Conservation (phyloP, 108 stramenopile genomes). For the Nitzschia palea region DNA sequence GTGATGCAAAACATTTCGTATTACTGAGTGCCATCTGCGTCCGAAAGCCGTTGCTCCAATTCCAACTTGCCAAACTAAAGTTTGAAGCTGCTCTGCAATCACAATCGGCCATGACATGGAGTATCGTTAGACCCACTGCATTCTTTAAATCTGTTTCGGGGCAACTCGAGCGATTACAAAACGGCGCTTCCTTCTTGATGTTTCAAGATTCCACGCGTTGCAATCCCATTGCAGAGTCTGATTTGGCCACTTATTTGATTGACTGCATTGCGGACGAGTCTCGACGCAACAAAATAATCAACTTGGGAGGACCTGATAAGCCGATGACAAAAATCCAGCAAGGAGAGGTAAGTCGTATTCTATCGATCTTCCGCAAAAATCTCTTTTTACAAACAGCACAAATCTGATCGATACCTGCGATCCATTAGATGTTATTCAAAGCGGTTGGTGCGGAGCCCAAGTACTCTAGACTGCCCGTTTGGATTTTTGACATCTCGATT, state of each 20-base stretch:
- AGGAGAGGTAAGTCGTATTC: slow-evolving; percentile 49
- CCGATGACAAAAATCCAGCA: slow-evolving; percentile 91
- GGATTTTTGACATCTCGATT: slow-evolving; percentile 93
- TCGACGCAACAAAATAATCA: slow-evolving; percentile 65
- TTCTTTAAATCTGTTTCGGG: slow-evolving; percentile 97
- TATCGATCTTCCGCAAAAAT: background rate
- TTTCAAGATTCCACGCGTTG: slow-evolving; percentile 94
- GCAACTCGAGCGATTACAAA: slow-evolving; percentile 91
- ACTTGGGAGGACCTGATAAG: slow-evolving; percentile 94
- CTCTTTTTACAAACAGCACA: background rate
- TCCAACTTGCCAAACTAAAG: slow-evolving; percentile 96
- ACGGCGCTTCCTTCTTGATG: slow-evolving; percentile 93
- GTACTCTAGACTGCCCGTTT: slow-evolving; percentile 81
- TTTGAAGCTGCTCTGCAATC: slow-evolving; percentile 77
- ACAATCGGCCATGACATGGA: slow-evolving; percentile 76
- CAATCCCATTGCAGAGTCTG: slow-evolving; percentile 95
- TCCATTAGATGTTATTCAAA: slow-evolving; percentile 74
- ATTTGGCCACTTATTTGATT: slow-evolving; percentile 89
- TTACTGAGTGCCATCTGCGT: slow-evolving; percentile 93
- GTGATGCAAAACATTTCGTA: slow-evolving; percentile 85
- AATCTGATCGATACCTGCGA: background rate
- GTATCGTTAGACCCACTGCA: slow-evolving; percentile 95
- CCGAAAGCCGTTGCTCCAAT: slow-evolving; percentile 92
- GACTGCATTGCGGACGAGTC: slow-evolving; percentile 80
- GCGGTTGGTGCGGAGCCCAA: slow-evolving; percentile 86